These are phyloP conservation scores for Naematelia encephala DNA, from an alignment of 768 basidiomycete species.

Conservation along the genomic window DNA sequence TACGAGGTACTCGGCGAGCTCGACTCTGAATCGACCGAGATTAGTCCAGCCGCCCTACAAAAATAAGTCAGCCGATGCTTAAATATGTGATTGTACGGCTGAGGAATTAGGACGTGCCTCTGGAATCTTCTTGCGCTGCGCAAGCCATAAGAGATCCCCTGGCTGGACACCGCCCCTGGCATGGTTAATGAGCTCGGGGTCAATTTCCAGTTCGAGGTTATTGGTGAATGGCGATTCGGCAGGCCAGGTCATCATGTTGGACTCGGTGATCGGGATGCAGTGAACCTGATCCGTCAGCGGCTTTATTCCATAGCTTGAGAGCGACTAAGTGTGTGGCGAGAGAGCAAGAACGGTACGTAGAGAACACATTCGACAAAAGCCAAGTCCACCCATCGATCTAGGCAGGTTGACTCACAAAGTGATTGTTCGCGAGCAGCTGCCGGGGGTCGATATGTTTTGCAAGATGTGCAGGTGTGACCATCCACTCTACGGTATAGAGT, in stretches of 20 bases:
- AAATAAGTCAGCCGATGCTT: conserved; percentile 5
- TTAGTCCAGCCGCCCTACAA: conserved; percentile 78
- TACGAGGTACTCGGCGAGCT: conserved; percentile 66
- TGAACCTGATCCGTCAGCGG: conserved; percentile 32
- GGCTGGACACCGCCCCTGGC: conserved; percentile 36
- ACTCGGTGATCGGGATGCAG: conserved; percentile 38
- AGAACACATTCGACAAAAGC: too few relatives aligned
- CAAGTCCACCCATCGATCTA: too few relatives aligned
- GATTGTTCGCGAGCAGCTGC: conserved; percentile 22
- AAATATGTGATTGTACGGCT: background rate
- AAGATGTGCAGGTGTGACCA: conserved; percentile 39
- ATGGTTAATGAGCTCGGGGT: conserved; percentile 13
- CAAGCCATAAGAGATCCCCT: conserved; percentile 50
- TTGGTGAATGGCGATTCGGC: conserved; percentile 35
- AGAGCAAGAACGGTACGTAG: too few relatives aligned
- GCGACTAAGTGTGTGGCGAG: too few relatives aligned
- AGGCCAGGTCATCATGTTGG: conserved; percentile 42
- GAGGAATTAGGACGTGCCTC: conserved; percentile 33
- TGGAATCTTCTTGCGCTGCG: conserved; percentile 46
- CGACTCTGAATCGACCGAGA: conserved; percentile 65
- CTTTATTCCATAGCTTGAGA: background rate
- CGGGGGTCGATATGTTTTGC: conserved; percentile 30
- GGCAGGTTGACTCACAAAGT: conserved; percentile 18
- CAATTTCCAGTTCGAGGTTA: conserved; percentile 34
- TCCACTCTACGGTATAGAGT: conserved; percentile 46